Evolutionary conservation across 176 grass and related monocot species (phyloP).

Genomic region (Oryza meyeriana): DNA sequence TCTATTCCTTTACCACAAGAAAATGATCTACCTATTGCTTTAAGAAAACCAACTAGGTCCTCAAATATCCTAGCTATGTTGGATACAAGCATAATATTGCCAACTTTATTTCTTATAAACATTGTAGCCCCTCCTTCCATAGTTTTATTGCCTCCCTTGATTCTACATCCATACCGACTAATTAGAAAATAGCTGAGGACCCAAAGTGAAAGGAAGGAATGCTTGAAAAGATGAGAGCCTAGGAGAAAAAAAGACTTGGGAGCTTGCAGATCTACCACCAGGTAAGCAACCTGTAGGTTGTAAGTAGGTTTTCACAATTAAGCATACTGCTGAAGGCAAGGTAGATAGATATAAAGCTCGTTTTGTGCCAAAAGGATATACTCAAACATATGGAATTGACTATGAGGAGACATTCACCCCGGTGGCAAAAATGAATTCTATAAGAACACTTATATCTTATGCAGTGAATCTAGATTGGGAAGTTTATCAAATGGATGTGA

Average conservation of each 20-base stretch:
- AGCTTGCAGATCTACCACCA: background rate
- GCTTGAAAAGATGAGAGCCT: too few species aligned
- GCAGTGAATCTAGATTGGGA: background rate
- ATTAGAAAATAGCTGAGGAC: background rate
- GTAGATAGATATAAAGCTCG: slow-evolving; percentile 8
- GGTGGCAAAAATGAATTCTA: background rate
- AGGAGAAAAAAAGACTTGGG: too few species aligned
- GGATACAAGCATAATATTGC: background rate
- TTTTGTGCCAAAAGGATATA: background rate
- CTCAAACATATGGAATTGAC: slow-evolving; percentile 1
- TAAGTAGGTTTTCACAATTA: background rate
- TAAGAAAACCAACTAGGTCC: background rate
- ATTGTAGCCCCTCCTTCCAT: background rate
- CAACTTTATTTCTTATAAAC: background rate
- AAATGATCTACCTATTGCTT: background rate
- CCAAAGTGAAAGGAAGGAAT: too few species aligned
- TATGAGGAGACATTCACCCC: background rate
- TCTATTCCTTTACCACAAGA: background rate
- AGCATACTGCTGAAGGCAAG: background rate
- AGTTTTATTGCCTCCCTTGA: background rate
- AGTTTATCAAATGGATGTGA: too few species aligned
- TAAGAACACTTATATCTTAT: background rate
- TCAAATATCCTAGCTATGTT: background rate
- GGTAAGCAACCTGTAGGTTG: background rate
- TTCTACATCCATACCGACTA: background rate